Evolutionary conservation across 257 asterid species (phyloP), one percentile per base, ranked within the genome.

Genomic region (Linaria vulgaris): DNA sequence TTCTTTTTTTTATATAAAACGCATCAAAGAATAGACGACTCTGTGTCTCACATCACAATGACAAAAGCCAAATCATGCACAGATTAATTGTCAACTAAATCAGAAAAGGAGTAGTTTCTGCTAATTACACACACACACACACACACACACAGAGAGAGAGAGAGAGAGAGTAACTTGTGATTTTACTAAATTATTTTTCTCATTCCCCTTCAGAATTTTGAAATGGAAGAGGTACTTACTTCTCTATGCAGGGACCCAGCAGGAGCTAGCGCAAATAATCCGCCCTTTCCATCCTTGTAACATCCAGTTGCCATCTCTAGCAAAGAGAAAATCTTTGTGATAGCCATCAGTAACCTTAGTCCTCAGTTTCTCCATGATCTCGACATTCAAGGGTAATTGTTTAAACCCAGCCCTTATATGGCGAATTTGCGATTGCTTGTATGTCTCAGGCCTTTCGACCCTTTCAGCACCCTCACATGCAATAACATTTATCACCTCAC

Each of bases 211-310:
- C 1, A 8, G 41, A 34, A 34, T 34, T 34, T 34, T 34, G 41
- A 34, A 34, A 34, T 7, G 6, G 6, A 27, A 27, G 34, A 3
- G 6, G 10, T 34, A 34, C 41, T 3, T 34, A 34, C 41, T 34
- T 34, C 41, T 59, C 22, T 70, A 60, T 3, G 70, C 63, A 12
- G 88, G 85, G 61, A 60, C 70, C 88, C 88, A 82, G 59, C 76
- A 61, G 27, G 88, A 76, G 30, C 79, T 72, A 1, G 79, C 85
- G 23, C 63, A 76, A 12, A 80, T 30, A 12, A 69, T 74, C 14
- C 86, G 83, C 21, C 90, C 90, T 60, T 80, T 80, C 90, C 90
- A 83, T 38, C 90, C 90, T 63, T 80, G 86, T 70, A 83, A 46
- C 68, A 83, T 31, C 90, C 90, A 83, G 6, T 37, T 62, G 22